Base-by-base conservation (phyloP, 176 grass and related monocot genomes). In the Avena atlantica region DNA sequence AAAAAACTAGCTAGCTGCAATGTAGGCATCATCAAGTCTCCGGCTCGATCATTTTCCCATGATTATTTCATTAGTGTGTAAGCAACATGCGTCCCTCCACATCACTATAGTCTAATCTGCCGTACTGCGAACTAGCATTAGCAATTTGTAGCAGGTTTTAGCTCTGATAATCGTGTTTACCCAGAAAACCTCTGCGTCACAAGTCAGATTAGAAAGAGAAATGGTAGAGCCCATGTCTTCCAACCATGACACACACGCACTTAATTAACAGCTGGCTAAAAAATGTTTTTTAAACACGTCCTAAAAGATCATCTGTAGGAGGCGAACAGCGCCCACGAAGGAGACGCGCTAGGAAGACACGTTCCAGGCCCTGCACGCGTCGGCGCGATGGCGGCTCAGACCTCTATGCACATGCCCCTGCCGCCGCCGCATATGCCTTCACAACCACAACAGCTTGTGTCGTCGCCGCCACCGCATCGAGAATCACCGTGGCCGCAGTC, bases 51-150 rank as follows among this genome's bases (percentile, higher is more conserved):
- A 81, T 62, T 34, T 86, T 49, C n/a, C 15, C 44, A 85, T 81
- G 86, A 61, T 81, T 52, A 7, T 8, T 6, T 71, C 51, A 81
- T 71, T 82, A 85, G 60, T 74, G 60, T 74, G 45, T 88, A 81
- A 85, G 79, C 85, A 87, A 83, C 66, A 75, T 34, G 56, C 56
- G 3, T 75, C 44, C 72, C 47, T 85, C 59, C 19, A 19, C 69
- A 42, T 67, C 76, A 23, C 25, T 29, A 27, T 81, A 44, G 50
- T 42, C 59, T 85, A 74, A 74, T 87, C 6, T 61, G 75, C 40
- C 70, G 6, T 42, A 40, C 40, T 6, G 6, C 40, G 40, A 6
- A 42, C 0, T 42, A 42, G 6, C 40, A 7, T 48, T 48, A 48
- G 47, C 47, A 48, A 42, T 42, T 42, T 6, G 40, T 1, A 8